Evolutionary conservation across 108 stramenopile species (phyloP).

Genomic region (Cyclotella choctawhatcheeana): DNA sequence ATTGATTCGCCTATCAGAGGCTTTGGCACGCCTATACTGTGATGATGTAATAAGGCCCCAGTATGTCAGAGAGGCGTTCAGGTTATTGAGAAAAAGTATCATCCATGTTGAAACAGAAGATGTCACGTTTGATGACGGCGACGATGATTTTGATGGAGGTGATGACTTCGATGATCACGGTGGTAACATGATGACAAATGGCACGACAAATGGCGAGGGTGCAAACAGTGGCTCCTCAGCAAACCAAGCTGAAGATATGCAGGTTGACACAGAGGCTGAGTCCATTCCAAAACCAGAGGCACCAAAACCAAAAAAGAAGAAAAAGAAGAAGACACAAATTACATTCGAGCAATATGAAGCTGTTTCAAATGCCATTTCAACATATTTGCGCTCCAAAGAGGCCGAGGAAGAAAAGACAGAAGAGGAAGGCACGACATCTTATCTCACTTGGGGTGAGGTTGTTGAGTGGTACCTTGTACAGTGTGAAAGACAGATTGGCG

Average conservation of each 20-base stretch:
- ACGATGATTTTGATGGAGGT: slow-evolving; percentile 63
- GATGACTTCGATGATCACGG: slow-evolving; percentile 40
- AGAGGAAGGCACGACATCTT: slow-evolving; percentile 32
- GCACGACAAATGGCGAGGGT: too few species aligned
- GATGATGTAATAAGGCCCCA: slow-evolving; percentile 84
- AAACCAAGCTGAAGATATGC: slow-evolving; percentile 56
- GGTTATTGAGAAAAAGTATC: slow-evolving; percentile 92
- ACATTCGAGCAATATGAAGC: slow-evolving; percentile 95
- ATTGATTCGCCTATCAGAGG: slow-evolving; percentile 97
- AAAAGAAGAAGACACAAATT: slow-evolving; percentile 94
- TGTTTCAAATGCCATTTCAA: slow-evolving; percentile 90
- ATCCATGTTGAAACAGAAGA: slow-evolving; percentile 98
- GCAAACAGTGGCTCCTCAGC: slow-evolving; percentile 22
- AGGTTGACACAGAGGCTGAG: slow-evolving; percentile 26
- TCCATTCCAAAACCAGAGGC: slow-evolving; percentile 35
- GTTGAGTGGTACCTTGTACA: slow-evolving; percentile 92
- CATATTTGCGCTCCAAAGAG: slow-evolving; percentile 87
- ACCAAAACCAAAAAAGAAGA: slow-evolving; percentile 55
- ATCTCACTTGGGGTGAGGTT: slow-evolving; percentile 81
- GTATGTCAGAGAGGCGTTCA: slow-evolving; percentile 95
- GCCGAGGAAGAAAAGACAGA: slow-evolving; percentile 57
- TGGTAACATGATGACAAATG: slow-evolving; percentile 22
- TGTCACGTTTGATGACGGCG: slow-evolving; percentile 93
- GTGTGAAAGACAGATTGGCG: slow-evolving; percentile 79
- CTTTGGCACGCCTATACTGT: slow-evolving; percentile 94